These are phyloP conservation scores for Citrus mangshanensis DNA, from an alignment of 345 rosid genomes.

Conservation along the genomic window DNA sequence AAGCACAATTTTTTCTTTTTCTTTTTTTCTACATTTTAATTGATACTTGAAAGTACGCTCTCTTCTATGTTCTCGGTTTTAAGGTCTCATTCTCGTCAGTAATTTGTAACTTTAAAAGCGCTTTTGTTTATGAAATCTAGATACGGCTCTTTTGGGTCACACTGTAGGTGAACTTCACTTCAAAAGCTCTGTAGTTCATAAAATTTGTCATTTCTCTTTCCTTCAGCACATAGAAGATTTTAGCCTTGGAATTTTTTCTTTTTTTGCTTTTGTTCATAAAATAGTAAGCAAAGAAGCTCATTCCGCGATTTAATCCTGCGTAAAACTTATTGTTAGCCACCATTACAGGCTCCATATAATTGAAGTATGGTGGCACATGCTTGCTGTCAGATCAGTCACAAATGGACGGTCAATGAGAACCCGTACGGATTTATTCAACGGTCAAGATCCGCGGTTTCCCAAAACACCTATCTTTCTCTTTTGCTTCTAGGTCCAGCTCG, in stretches of 20 bases:
- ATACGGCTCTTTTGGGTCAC: not conserved
- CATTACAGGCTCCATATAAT: not conserved
- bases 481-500: slow-evolving; percentile 41
- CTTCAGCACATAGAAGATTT: too few relatives aligned
- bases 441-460: slow-evolving; percentile 27
- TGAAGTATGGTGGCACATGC: slow-evolving; percentile 54
- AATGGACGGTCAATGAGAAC: slow-evolving; percentile 25
- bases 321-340: too few relatives aligned
- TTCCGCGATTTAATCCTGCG: too few relatives aligned
- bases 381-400: slow-evolving; percentile 38
- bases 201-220: not conserved
- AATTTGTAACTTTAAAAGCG: too few relatives aligned
- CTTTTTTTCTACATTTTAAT: too few relatives aligned
- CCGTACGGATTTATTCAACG: slow-evolving; percentile 35
- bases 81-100: too few relatives aligned
- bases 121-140: too few relatives aligned
- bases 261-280: not conserved
- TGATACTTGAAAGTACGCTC: too few relatives aligned
- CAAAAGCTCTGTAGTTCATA: not conserved
- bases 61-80: too few relatives aligned
- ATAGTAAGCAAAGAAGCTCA: too few relatives aligned
- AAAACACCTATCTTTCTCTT: slow-evolving; percentile 18
- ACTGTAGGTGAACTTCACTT: not conserved
- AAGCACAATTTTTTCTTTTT: too few relatives aligned
- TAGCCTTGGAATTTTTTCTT: not conserved